Evolutionary conservation across 768 basidiomycete species (phyloP).

Genomic region (Leucocoprinus leucothites): DNA sequence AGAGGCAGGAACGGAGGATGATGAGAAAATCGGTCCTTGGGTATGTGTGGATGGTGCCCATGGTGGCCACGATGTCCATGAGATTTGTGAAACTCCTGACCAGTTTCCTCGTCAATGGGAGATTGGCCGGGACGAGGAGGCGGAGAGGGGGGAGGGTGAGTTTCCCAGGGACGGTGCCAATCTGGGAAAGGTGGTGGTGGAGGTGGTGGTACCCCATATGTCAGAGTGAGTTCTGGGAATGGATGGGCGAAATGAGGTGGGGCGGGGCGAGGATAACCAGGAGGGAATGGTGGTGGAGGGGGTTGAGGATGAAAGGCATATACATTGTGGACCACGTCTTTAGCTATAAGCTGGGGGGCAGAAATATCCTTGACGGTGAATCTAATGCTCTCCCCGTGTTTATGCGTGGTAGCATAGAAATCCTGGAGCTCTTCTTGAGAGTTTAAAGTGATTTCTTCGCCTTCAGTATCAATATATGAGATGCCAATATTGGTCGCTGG

Average conservation of each 20-base stretch:
- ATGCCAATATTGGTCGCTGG: slow-evolving; percentile 37
- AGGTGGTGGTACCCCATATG: not conserved
- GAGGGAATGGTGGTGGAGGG: not conserved
- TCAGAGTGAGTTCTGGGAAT: not conserved
- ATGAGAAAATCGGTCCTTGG: too few relatives aligned
- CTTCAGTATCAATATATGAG: slow-evolving; percentile 48
- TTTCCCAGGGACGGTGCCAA: too few relatives aligned
- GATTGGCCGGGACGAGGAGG: not conserved
- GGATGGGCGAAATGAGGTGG: too few relatives aligned
- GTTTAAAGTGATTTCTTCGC: slow-evolving; percentile 50
- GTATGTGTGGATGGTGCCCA: too few relatives aligned
- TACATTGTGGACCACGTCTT: not conserved
- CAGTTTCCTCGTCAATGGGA: not conserved
- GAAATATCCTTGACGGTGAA: slow-evolving; percentile 65
- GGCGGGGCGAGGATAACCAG: not conserved
- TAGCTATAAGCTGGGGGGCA: slow-evolving; percentile 19
- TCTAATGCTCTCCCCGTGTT: slow-evolving; percentile 40
- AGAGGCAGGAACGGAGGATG: too few relatives aligned
- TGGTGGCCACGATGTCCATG: not conserved
- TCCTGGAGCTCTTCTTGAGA: slow-evolving; percentile 51
- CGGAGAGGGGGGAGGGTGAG: too few relatives aligned
- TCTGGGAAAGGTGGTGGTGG: not conserved
- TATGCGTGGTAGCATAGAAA: slow-evolving; percentile 29
- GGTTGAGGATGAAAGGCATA: not conserved
- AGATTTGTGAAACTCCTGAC: not conserved